Base-by-base conservation (phyloP, 2,329 filamentous ascomycete species). In the Plectosphaerella cucumerina region DNA sequence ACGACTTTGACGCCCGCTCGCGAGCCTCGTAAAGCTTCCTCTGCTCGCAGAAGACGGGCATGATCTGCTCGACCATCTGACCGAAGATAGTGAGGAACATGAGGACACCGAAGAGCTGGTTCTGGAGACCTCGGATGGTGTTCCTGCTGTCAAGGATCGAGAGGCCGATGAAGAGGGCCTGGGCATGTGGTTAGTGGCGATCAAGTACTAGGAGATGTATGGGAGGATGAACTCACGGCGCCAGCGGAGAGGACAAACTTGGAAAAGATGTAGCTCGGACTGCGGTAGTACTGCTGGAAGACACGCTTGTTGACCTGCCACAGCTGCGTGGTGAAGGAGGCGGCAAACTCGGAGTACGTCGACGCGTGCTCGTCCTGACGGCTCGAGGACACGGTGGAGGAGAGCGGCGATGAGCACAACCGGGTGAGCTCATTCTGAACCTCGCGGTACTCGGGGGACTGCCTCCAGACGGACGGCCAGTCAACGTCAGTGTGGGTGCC, bases 21-120 rank as follows among this genome's bases (percentile, higher is more conserved):
- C 84, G 82, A 5, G 82, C 78, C 66, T 90, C 87, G 61, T 89
- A 90, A 6, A 90, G 70, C 14, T 82, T 76, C 26, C 86, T 80
- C 59, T 89, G 85, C 0, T 78, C 77, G 43, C 88, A 80, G 56
- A 89, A 89, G 53, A 84, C 80, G 2, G 86, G 86, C 77, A 88
- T 85, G 58, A 86, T 83, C 58, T 86, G 83, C 55, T 86, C 78
- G 1, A 82, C 76, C 44, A 88, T 65, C 49, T 81, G 76, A 22
- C 81, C 80, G 65, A 90, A 90, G 64, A 90, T 84, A 14, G 82
- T 87, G 49, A 82, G 69, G 55, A 89, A 73, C 76, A 89, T 83
- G 68, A 90, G 89, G 49, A 89, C 81, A 49, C 77, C 78, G 62
- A 90, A 89, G 67, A 90, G 79, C 50, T 85, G 81, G 61, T 89